phyloP scores from a whole-genome alignment of 2,329 filamentous ascomycete genomes.

The Juglanconis juglandina region DNA sequence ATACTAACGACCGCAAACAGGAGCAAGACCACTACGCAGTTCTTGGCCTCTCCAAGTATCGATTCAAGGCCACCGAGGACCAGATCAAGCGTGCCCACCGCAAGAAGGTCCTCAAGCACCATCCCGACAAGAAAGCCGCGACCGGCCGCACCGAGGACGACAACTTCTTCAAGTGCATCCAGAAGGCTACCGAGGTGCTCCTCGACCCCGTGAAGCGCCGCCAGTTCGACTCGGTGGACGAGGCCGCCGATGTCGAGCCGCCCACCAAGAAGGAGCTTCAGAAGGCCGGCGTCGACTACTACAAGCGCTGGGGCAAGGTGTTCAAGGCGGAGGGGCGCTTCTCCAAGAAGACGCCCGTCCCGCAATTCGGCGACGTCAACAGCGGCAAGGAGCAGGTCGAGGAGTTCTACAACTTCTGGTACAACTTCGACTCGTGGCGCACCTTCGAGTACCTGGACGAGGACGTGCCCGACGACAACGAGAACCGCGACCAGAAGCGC shows the following conservation, averaged over 20 bases:
- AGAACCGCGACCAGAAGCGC: slow-evolving; percentile 98
- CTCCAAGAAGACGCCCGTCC: slow-evolving; percentile 86
- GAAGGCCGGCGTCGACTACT: slow-evolving; percentile 72
- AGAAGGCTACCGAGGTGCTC: slow-evolving; percentile 93
- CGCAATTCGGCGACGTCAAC: slow-evolving; percentile 78
- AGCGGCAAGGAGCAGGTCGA: slow-evolving; percentile 87
- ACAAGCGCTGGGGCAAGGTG: slow-evolving; percentile 87
- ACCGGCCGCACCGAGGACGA: slow-evolving; percentile 85
- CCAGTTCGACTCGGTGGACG: slow-evolving; percentile 95
- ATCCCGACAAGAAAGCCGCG: slow-evolving; percentile 98
- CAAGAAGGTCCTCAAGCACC: slow-evolving; percentile 99
- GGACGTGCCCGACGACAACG: slow-evolving; percentile 97
- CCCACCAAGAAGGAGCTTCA: slow-evolving; percentile 86
- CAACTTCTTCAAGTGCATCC: slow-evolving; percentile 99
- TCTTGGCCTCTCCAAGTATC: slow-evolving; percentile 87
- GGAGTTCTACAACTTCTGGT: slow-evolving; percentile 99
- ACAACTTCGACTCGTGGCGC: slow-evolving; percentile 98
- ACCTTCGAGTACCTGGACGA: slow-evolving; percentile 98
- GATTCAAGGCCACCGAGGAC: slow-evolving; percentile 88
- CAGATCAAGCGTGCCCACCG: slow-evolving; percentile 99
- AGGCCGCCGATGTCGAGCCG: slow-evolving; percentile 86
- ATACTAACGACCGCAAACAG: slow-evolving; percentile 39
- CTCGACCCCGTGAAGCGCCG: slow-evolving; percentile 87
- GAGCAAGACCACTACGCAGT: slow-evolving; percentile 97
- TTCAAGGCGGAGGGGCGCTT: slow-evolving; percentile 93